Evolutionary conservation across 352 stramenopile species (phyloP), one percentile per base, ranked within the genome.

Genomic region (Phytopythium mirpurense): DNA sequence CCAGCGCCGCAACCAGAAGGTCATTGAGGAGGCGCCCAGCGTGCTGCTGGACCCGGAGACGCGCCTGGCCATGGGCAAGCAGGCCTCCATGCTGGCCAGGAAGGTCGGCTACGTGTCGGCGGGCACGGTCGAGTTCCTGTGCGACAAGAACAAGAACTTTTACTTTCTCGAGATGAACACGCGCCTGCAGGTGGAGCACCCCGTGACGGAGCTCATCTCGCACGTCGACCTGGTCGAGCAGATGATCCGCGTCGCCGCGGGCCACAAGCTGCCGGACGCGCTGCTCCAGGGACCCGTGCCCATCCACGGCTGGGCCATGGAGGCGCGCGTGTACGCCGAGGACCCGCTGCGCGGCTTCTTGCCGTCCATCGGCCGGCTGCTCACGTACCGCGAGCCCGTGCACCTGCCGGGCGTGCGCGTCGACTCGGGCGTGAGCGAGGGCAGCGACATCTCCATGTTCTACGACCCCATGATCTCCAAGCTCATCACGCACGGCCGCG

Each of bases 91-190:
- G 63, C 72, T 98, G 16, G 96, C 92, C 18, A 81, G 86, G 63
- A 85, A 92, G 26, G 94, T 98, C 21, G 76, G 76, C n/a, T 99
- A 99, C 70, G 61, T 86, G 23, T 95, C 66, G 36, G 96, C 96
- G 0, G 96, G 97, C n/a, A 99, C 96, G 1, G 91, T 99, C 2
- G 96, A 99, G 71, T 98, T 98, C 63, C 63, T 99, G 29, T 96
- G 90, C 47, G 96, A 98, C 58, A 93, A 96, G 51, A 59, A 98
- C 70, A 88, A 97, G 64, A 97, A 98, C 66, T 99, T 98, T 65
- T 98, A 98, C 64, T 99, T 99, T 60, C 69, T 99, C 16, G 96
- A 99, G 75, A 99, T 99, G 96, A 99, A 98, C 72, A 98, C 96
- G 26, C 79, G 90, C 27, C 66, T 97, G 21, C 85, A 92, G 59